phyloP scores from a whole-genome alignment of 148 eudicot species.

The Camellia lanceoleosa region DNA sequence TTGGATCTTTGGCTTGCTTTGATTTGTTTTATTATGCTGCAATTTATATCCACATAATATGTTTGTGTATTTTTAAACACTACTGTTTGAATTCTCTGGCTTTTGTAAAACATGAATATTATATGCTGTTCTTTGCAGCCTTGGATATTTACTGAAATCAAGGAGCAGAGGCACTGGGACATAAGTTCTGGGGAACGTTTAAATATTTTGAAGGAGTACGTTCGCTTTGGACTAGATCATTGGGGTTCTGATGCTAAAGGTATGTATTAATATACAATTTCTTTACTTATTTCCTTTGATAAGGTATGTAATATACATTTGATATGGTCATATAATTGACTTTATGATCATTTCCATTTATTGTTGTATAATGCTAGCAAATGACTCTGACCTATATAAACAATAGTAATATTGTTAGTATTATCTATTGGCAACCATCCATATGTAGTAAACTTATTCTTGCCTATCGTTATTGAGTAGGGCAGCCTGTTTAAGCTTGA shows the following conservation, averaged over 20 bases:
- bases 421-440: background rate
- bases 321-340: no score
- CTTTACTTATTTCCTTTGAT: no score
- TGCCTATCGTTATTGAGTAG: no score
- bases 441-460: background rate
- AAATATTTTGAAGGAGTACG: conserved; percentile 82
- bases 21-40: background rate
- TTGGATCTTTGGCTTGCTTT: background rate
- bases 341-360: background rate
- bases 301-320: background rate
- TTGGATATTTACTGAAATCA: conserved; percentile 96
- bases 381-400: background rate
- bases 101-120: background rate
- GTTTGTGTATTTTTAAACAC: background rate
- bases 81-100: background rate
- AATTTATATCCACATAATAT: background rate
- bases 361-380: background rate
- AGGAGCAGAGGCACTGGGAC: conserved; percentile 99
- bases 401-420: background rate
- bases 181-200: conserved; percentile 83
- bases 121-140: conserved; percentile 55
- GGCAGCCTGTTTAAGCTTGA: no score
- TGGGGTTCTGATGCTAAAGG: conserved; percentile 99
- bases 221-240: conserved; percentile 86
- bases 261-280: background rate